These are phyloP conservation scores for Phytopythium litorale DNA, from an alignment of 352 stramenopile genomes.

Conservation along the genomic window DNA sequence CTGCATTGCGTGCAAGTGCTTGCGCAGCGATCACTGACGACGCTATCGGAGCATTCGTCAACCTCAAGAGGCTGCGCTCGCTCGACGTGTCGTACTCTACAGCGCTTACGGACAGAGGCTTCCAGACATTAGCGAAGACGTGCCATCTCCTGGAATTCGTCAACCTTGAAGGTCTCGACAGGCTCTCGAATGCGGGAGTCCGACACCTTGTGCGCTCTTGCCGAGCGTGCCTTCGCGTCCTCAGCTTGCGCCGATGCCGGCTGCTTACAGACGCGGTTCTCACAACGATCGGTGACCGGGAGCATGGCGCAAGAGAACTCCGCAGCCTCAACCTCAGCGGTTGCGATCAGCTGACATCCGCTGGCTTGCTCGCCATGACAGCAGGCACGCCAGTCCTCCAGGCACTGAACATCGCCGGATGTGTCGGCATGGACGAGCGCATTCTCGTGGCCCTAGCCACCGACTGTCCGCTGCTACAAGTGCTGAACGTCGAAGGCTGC, in stretches of 20 bases:
- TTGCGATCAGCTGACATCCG: slow-evolving; percentile 57
- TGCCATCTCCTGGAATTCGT: slow-evolving; percentile 66
- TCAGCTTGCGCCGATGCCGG: slow-evolving; percentile 57
- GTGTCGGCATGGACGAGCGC: slow-evolving; percentile 62
- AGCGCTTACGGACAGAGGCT: slow-evolving; percentile 52
- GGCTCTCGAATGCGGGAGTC: slow-evolving; percentile 47
- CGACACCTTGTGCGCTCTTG: slow-evolving; percentile 45
- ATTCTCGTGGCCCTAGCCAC: slow-evolving; percentile 55
- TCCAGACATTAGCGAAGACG: slow-evolving; percentile 40
- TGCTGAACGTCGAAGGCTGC: slow-evolving; percentile 70
- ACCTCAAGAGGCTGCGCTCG: slow-evolving; percentile 20
- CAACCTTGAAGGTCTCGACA: slow-evolving; percentile 65
- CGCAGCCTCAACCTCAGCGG: slow-evolving; percentile 53
- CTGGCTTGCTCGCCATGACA: slow-evolving; percentile 47
- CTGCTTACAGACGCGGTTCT: slow-evolving; percentile 42
- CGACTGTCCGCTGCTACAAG: slow-evolving; percentile 49
- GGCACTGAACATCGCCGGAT: slow-evolving; percentile 66
- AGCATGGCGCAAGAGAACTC: neutral
- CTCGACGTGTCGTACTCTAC: slow-evolving; percentile 65
- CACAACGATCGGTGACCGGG: slow-evolving; percentile 2
- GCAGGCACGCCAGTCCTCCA: slow-evolving; percentile 47
- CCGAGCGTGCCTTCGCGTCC: slow-evolving; percentile 36
- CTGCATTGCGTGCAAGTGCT: slow-evolving; percentile 50
- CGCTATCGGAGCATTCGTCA: slow-evolving; percentile 56
- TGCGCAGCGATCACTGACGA: slow-evolving; percentile 68